Conservation (phyloP, 345 rosid species). For the Gossypium arboreum region DNA sequence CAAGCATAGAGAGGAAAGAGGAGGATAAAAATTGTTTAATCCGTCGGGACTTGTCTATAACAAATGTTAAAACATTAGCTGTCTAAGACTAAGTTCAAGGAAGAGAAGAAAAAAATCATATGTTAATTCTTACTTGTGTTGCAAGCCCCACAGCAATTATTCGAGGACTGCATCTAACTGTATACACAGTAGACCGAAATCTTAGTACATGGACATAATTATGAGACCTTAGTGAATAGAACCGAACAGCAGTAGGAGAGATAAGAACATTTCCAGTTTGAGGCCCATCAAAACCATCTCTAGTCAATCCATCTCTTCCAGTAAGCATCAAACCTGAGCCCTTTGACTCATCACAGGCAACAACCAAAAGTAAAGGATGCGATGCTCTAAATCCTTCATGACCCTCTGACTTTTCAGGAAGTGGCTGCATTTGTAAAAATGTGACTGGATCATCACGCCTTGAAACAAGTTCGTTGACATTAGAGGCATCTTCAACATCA, state of each 20-base stretch:
- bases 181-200: conserved; percentile 85
- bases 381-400: conserved; percentile 79
- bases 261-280: conserved; percentile 45
- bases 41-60: not conserved
- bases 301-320: conserved; percentile 57
- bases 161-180: conserved; percentile 88
- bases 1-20: not conserved
- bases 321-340: conserved; percentile 32
- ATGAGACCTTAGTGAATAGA: conserved; percentile 84
- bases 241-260: conserved; percentile 75
- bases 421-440: conserved; percentile 80
- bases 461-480: conserved; percentile 72
- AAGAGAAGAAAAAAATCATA: not conserved
- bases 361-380: conserved; percentile 90
- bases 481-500: conserved; percentile 76
- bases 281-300: conserved; percentile 55
- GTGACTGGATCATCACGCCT: conserved; percentile 83
- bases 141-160: conserved; percentile 87
- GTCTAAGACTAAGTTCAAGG: conserved; percentile 9
- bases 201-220: conserved; percentile 85
- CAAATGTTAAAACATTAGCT: not conserved
- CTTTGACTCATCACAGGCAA: conserved; percentile 78
- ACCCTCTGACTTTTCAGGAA: conserved; percentile 63
- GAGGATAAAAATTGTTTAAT: not conserved
- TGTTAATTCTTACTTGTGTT: conserved; percentile 61